Evolutionary conservation across 768 basidiomycete species (phyloP).

Genomic region (Termitomyces sp.): DNA sequence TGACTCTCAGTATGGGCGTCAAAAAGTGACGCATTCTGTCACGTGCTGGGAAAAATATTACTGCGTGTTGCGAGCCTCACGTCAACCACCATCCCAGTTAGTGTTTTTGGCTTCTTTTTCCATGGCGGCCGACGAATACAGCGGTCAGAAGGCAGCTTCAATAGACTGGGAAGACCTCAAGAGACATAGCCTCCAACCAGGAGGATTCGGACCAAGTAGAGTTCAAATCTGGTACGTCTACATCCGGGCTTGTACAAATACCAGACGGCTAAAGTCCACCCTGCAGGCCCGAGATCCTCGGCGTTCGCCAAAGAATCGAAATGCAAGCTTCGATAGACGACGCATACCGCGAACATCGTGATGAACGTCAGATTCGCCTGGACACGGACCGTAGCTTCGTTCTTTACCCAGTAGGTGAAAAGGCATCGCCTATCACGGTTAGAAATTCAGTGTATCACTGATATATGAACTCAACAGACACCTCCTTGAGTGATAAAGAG

Average conservation of each 20-base stretch:
- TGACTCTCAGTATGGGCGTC: too few relatives aligned
- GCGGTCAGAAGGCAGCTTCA: not conserved
- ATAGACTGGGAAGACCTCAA: constrained; percentile 10
- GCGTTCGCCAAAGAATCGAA: constrained; percentile 2
- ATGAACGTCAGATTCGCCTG: constrained; percentile 84
- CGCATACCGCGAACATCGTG: constrained; percentile 71
- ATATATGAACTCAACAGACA: constrained; percentile 6
- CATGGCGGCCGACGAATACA: constrained; percentile 2
- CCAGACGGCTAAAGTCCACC: not conserved
- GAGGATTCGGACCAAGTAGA: constrained; percentile 64
- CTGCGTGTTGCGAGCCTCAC: not conserved
- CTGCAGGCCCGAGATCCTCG: constrained; percentile 18
- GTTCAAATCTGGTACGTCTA: constrained; percentile 51
- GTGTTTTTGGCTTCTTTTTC: not conserved
- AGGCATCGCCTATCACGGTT: constrained; percentile 5
- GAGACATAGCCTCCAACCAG: constrained; percentile 43
- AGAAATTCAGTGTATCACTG: not conserved
- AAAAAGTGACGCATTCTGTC: not conserved
- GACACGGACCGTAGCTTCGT: constrained; percentile 95
- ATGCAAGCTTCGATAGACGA: constrained; percentile 5
- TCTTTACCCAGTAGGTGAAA: constrained; percentile 83
- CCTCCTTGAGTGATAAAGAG: constrained; percentile 39
- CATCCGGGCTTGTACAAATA: not conserved
- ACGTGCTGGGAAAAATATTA: not conserved
- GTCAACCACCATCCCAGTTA: not conserved